Evolutionary conservation across 371 early-diverging fungal species (phyloP), one percentile per base, ranked within the genome.

Genomic region (Mucor circinelloides): DNA sequence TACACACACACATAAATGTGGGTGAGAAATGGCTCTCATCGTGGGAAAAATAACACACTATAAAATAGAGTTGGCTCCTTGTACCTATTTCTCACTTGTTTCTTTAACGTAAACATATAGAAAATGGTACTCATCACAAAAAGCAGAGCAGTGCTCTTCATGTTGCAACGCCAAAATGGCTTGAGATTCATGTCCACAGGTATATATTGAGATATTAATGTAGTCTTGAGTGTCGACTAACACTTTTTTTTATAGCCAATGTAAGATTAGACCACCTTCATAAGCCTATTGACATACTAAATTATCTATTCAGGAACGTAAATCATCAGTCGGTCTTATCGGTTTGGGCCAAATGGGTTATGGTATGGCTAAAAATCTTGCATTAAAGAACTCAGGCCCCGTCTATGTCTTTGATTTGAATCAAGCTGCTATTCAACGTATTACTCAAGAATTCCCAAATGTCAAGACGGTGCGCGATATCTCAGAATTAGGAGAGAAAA

Each of bases 311-410:
- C 64, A 79, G 74, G 64, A 67, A 36, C 38, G 72, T 46, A 77
- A 69, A 60, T 71, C 82, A 60, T 72, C 88, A 2, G 83, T 93
- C 61, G 99, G 99, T 12, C 94, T 98, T 71, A 93, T 97, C 57
- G 99, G 99, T 10, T 87, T 98, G 30, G 99, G 99, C 8, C 94
- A 95, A 78, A 98, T 98, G 99, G 91, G 94, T 21, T 85, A 80
- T 66, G 89, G 89, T 54, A 98, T 98, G 98, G 97, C 97, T 61
- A 86, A 82, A 67, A 97, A 98, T 75, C 82, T 98, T 19, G 86
- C 83, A 69, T 63, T 75, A 58, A 92, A 93, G 67, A 76, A 82
- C 27, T 70, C 75, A 54, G 72, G 76, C 2, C 72, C 80, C 6
- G 84, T 96, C 25, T 71, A 90, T 58, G 82, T 96, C 17, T 88